These are phyloP conservation scores for Cnidoscolus chayamansa DNA, from an alignment of 441 rosid genomes.

Conservation along the genomic window DNA sequence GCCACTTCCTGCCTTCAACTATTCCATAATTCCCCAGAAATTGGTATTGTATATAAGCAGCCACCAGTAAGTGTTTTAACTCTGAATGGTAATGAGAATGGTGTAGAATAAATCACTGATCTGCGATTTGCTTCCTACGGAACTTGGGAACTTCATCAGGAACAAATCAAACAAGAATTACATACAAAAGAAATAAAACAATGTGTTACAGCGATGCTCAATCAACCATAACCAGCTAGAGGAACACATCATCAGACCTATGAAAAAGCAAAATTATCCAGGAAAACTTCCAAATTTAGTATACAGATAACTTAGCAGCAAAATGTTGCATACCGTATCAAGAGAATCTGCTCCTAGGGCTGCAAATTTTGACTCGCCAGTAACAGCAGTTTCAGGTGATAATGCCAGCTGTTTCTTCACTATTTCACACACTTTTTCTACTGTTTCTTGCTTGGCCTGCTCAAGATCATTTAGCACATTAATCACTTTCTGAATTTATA, in stretches of 20 bases:
- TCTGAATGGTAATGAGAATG: background rate
- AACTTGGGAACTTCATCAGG: background rate
- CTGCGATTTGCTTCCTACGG: background rate
- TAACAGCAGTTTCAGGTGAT: conserved; percentile 36
- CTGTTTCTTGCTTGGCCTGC: conserved; percentile 78
- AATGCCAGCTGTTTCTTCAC: conserved; percentile 77
- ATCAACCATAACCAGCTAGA: background rate
- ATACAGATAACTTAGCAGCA: background rate
- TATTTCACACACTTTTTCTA: conserved; percentile 64
- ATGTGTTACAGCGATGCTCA: background rate
- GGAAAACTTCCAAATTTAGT: background rate
- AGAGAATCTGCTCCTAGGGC: conserved; percentile 92
- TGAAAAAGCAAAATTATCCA: background rate
- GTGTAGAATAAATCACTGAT: background rate
- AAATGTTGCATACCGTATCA: conserved; percentile 49
- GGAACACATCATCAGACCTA: background rate
- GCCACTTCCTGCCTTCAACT: no score
- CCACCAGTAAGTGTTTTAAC: background rate
- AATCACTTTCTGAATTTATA: background rate
- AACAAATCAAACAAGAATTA: background rate
- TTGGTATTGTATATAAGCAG: no score
- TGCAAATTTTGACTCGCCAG: conserved; percentile 57
- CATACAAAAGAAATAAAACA: no score
- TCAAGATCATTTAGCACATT: conserved; percentile 10
- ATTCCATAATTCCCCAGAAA: no score